Base-by-base conservation (phyloP, 2,329 filamentous ascomycete genomes). In the Fusarium goolgardi region DNA sequence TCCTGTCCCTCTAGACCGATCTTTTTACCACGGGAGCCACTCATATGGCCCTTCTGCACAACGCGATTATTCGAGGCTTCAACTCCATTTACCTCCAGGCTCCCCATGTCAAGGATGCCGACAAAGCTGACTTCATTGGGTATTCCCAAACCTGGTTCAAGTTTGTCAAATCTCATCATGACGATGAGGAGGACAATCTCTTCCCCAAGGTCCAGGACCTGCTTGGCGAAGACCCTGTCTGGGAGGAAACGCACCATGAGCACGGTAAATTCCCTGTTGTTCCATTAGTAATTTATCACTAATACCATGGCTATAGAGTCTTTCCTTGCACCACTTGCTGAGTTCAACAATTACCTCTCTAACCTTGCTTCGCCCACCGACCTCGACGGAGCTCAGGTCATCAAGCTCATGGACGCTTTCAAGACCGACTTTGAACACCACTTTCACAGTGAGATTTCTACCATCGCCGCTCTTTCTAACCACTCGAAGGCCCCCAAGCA, bases 61-160 rank as follows among this genome's bases (percentile, higher is more conserved):
- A 90, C 71, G 79, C 84, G 57, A 85, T 90, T 71, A 84, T 90
- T 65, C 85, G 88, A 41, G 86, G 86, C 55, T 88, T 86, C 80
- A 90, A 90, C 76, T 85, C 82, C 71, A 88, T 90, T 72, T 88
- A 86, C 74, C 82, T 84, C 40, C 88, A 90, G 75, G 86, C 86
- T 1, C 81, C 82, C 13, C 79, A 84, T 69, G 76, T 89, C 41
- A 74, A 80, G 12, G 80, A 82, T 3, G 75, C 75, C n/a, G 86
- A 89, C 74, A 83, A 83, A 74, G 73, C 77, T 47, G 84, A 85
- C 73, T 90, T 90, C 68, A 76, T 89, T 54, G 82, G 81, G 20
- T 90, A 90, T 76, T 79, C 81, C 31, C 78, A 85, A 53, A 84
- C 86, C 1, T 89, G 86, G 85, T 81, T 83, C 77, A 83, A 84